Base-by-base conservation (phyloP, 83 land plant genomes). In the Diphasiastrum complanatum region DNA sequence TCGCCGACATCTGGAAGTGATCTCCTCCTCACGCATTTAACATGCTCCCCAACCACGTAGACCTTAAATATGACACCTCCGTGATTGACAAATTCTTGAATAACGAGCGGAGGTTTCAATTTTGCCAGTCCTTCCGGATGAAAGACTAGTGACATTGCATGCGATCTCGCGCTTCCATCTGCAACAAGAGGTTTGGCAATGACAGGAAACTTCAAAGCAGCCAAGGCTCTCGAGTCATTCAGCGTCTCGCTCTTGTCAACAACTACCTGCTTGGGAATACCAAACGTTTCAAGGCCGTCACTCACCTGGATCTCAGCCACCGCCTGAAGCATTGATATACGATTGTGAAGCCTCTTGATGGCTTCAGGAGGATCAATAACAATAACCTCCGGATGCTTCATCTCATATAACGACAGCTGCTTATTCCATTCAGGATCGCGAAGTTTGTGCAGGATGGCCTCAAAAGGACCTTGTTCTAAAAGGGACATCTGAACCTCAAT, bases 141-240 rank as follows among this genome's bases (percentile, higher is more conserved):
- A 56, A 64, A 85, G 20, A 89, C 67, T 33, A 90, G 75, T 8
- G 76, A 70, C 97, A 90, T 84, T 70, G 82, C 73, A 49, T 90
- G 97, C 0, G 97, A 90, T 43, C 72, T 80, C 2, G 78, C 87
- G 59, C 89, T 84, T 12, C 97, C 97, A 53, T 86, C 84, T 23
- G 89, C 93, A 22, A 83, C 86, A 45, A 90, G 60, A 3, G 97
- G 93, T 81, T 90, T 90, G 37, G 93, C 97, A 52, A 90, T 86
- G 23, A 90, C 76, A 5, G 97, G 97, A 45, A 90, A 86, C 24
- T 61, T 65, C 24, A 90, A 58, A 1, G 70, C 80, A 27, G 59
- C 70, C 24, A 69, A 33, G 12, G 45, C 65, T 0, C 33, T 20
- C 24, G 33, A 40, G 10, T 75, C 73, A 16, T 35, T 11, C 43